Evolutionary conservation across 495 filamentous ascomycete species (phyloP), one percentile per base, ranked within the genome.

Genomic region (Platismatia glauca): DNA sequence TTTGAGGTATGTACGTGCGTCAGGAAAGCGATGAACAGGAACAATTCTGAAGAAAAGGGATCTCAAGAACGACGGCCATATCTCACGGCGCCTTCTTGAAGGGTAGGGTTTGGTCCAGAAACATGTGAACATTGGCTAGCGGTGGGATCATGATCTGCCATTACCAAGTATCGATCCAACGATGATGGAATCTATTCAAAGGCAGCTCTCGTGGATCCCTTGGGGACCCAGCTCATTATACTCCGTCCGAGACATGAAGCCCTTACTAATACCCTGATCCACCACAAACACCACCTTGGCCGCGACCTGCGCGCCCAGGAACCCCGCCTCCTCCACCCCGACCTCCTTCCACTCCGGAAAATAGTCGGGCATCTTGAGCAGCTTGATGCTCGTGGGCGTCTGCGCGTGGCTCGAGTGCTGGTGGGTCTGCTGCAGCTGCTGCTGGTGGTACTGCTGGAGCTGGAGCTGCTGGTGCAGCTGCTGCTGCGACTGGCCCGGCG

Each of bases 331-430:
- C 67, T 90, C 87, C 69, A 79, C 75, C 50, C 86, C 87, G 22
- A 84, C 81, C 68, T 96, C 92, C 64, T 90, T 91, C 91, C 91
- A 97, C 71, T 97, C 94, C 13, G 89, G 82, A 69, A 97, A 89
- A 71, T 97, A 97, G 55, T 91, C 86, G 3, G 94, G 91, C 61
- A 87, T 79, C 64, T 84, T 85, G 15, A 88, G 79, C 29, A 85
- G 75, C 75, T 90, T 93, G 73, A 97, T 91, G 33, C 80, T 87
- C 13, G 86, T 94, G 0, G 95, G 94, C 22, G 90, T 95, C 74
- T 97, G 94, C 33, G 86, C 87, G 70, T 96, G 91, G 7, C 81
- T 81, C 29, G 85, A 88, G 69, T 94, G 90, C 48, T 84, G 81
- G 66, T 81, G 75, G 67, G 56, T 55, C 68, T 72, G 33, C 33